These are phyloP conservation scores for Beta vulgaris DNA, from an alignment of 148 eudicot species.

Conservation along the genomic window DNA sequence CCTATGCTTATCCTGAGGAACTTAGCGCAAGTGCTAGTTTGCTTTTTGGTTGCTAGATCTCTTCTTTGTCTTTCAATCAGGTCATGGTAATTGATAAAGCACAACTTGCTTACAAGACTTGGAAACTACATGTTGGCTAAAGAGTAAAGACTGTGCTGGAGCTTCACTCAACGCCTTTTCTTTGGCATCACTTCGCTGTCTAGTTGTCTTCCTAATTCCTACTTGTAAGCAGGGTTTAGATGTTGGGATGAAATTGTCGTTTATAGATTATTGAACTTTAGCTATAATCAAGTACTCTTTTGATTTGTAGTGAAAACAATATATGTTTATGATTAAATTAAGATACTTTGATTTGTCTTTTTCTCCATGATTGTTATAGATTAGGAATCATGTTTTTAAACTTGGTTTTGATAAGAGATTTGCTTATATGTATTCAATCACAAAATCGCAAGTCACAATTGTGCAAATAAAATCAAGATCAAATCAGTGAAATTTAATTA, in stretches of 20 bases:
- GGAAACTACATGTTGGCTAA: not conserved
- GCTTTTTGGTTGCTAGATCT: not conserved
- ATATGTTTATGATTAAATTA: not conserved
- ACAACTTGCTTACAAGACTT: conserved; percentile 1
- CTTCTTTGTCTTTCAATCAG: not conserved
- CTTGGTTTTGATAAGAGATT: not conserved
- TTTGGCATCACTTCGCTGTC: conserved; percentile 12
- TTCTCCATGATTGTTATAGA: not conserved
- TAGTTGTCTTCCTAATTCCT: not conserved
- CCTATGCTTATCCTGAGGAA: not conserved
- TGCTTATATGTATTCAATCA: too few relatives aligned
- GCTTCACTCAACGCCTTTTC: not conserved
- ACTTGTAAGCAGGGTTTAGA: not conserved
- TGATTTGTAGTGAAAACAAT: not conserved
- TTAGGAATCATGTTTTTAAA: not conserved
- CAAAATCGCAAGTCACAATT: too few relatives aligned
- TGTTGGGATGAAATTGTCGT: not conserved
- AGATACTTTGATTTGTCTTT: not conserved
- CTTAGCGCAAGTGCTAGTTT: not conserved
- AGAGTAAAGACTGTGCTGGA: not conserved
- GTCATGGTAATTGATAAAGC: not conserved
- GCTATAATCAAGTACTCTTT: not conserved
- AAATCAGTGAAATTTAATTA: too few relatives aligned
- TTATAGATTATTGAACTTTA: not conserved
- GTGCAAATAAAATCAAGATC: too few relatives aligned